Base-by-base conservation (phyloP, 495 filamentous ascomycete genomes). In the Pseudotulostoma volvatum region DNA sequence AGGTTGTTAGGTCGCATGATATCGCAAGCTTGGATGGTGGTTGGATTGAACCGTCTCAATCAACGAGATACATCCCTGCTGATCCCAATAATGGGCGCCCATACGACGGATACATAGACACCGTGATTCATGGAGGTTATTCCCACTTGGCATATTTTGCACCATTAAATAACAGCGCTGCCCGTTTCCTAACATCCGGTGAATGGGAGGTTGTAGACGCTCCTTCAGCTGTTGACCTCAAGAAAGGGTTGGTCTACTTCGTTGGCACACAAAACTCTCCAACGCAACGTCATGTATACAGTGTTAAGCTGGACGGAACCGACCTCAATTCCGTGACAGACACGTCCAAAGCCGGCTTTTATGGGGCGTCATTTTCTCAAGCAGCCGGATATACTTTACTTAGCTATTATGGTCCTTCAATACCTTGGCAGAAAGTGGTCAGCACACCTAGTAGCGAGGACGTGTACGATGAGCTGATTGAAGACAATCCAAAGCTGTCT, bases 131-230 rank as follows among this genome's bases (percentile, higher is more conserved):
- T 51, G 71, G 93, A 30, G 81, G 85, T 36, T 81, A 81, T 49
- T 84, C 94, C 47, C 90, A 97, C 49, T 63, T 96, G 38, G 92
- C 77, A 0, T 97, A 96, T 52, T 97, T 96, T 53, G 75, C 81
- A n/a, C 90, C 90, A 7, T 51, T 96, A 18, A 81, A 96, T 38
- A 87, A 78, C 49, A 59, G 80, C 0, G 57, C 81, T 2, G 88
- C 90, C 14, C 57, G 81, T 18, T 74, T 90, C 67, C 71, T 97
- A 14, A 97, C 90, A 0, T 76, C 79, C 7, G 90, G 90, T 3
- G 53, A 79, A 25, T 97, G 87, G 86, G 90, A 97, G 54, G 92
- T 97, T 9, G 86, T 88, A 9, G 63, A 79, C 33, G 84, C 84
- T 2, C 85, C 87, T 9, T 84, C 86, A 1, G 80, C 84, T 1